A percentile compares a stretch with the other conserved stretches of the same genome.
These are phyloP conservation scores for Trichoderma koningiopsis DNA, from an alignment of 2,329 filamentous ascomycete genomes.

Conservation along the genomic window DNA sequence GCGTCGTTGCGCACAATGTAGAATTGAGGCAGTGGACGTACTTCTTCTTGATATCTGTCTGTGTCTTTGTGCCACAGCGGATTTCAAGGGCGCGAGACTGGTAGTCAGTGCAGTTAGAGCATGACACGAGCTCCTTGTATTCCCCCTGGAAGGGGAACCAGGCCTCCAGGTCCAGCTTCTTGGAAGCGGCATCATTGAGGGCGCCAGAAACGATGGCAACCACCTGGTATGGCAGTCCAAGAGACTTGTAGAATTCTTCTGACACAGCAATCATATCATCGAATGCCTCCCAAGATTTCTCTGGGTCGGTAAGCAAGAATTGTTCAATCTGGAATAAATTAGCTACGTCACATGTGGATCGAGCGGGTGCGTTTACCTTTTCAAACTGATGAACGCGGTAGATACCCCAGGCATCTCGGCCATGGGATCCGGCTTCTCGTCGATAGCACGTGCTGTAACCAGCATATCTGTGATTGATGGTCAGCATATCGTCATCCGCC, in stretches of 20 bases:
- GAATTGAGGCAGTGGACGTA: conserved; percentile 94
- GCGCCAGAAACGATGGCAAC: conserved; percentile 96
- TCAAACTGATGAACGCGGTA: conserved; percentile 99
- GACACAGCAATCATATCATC: conserved; percentile 89
- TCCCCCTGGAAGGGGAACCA: conserved; percentile 97
- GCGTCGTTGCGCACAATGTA: conserved; percentile 86
- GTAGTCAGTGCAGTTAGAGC: conserved; percentile 98
- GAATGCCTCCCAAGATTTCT: conserved; percentile 90
- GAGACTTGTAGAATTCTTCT: conserved; percentile 92
- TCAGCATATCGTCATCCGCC: background rate
- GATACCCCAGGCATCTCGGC: conserved; percentile 94
- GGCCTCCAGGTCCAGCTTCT: conserved; percentile 95
- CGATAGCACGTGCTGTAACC: conserved; percentile 96
- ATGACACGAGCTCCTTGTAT: conserved; percentile 97
- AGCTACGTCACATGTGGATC: conserved; percentile 15
- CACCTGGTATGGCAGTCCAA: conserved; percentile 86
- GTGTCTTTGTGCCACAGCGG: conserved; percentile 83
- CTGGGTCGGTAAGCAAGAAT: conserved; percentile 79
- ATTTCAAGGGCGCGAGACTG: conserved; percentile 94
- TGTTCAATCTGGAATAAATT: conserved; percentile 60
- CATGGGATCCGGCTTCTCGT: conserved; percentile 84
- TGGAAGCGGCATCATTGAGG: conserved; percentile 73
- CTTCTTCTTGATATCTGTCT: conserved; percentile 80
- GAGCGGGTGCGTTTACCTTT: conserved; percentile 57
- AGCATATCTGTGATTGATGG: conserved; percentile 71